These are phyloP conservation scores for Hansfordia pulvinata DNA, from an alignment of 2,329 filamentous ascomycete species.

Conservation along the genomic window DNA sequence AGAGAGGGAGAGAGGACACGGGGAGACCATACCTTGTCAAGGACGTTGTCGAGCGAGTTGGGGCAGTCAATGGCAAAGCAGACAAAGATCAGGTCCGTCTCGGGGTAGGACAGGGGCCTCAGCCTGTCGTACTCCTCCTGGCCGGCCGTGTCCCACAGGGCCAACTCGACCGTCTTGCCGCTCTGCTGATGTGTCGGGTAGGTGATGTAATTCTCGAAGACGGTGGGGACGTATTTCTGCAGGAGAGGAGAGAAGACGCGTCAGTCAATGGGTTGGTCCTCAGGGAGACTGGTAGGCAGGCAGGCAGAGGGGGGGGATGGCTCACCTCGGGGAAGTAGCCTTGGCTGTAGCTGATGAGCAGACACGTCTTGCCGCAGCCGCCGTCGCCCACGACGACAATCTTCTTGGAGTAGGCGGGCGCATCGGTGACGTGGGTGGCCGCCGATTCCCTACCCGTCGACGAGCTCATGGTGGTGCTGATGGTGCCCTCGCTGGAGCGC, in stretches of 20 bases:
- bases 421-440: slow-evolving; percentile 76
- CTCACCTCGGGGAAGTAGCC: slow-evolving; percentile 96
- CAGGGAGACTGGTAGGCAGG: not conserved
- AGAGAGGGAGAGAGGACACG: too few relatives aligned
- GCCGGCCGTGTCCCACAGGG: slow-evolving; percentile 95
- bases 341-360: slow-evolving; percentile 97
- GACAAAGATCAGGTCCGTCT: slow-evolving; percentile 95
- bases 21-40: slow-evolving; percentile 99
- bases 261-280: slow-evolving; percentile 1
- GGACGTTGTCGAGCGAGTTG: slow-evolving; percentile 93
- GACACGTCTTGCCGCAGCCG: slow-evolving; percentile 95
- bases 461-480: slow-evolving; percentile 70
- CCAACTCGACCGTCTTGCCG: slow-evolving; percentile 91
- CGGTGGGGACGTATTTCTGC: slow-evolving; percentile 98
- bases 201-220: slow-evolving; percentile 99
- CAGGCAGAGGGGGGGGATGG: slow-evolving; percentile 2
- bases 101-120: slow-evolving; percentile 89
- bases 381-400: slow-evolving; percentile 97
- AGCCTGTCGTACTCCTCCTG: slow-evolving; percentile 98
- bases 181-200: slow-evolving; percentile 79
- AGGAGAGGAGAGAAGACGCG: not conserved
- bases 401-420: slow-evolving; percentile 93
- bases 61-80: slow-evolving; percentile 99
- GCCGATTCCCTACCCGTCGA: slow-evolving; percentile 65
- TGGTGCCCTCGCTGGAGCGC: slow-evolving; percentile 77